These are phyloP conservation scores for Juglanconis oblonga DNA, from an alignment of 2,329 filamentous ascomycete genomes.

Conservation along the genomic window DNA sequence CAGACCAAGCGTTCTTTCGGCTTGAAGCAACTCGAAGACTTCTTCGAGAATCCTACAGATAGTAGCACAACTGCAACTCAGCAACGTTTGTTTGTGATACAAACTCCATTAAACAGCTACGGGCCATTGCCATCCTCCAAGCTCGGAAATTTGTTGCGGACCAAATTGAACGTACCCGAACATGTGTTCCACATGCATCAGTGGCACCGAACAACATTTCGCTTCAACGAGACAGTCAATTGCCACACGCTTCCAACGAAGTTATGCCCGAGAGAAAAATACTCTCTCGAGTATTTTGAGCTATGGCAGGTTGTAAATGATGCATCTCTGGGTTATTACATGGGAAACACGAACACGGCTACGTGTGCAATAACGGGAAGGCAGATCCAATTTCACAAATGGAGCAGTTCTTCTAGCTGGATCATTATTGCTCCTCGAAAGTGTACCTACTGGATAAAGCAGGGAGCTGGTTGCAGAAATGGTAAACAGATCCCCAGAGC, in stretches of 20 bases:
- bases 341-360: background rate
- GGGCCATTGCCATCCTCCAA: background rate
- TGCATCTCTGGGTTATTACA: background rate
- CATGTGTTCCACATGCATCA: constrained; percentile 4
- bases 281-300: constrained; percentile 11
- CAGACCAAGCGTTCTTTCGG: background rate
- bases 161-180: background rate
- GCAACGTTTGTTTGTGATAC: background rate
- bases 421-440: constrained; percentile 8
- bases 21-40: background rate
- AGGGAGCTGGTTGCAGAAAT: background rate
- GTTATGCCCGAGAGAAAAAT: background rate
- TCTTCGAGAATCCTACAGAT: background rate
- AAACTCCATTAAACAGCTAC: background rate
- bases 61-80: background rate
- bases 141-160: background rate
- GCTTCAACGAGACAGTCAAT: constrained; percentile 13
- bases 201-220: constrained; percentile 14
- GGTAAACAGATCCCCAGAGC: background rate
- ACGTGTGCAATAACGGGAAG: constrained; percentile 2
- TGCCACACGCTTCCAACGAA: constrained; percentile 6
- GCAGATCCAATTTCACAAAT: constrained; percentile 5
- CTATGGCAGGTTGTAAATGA: background rate
- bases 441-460: constrained; percentile 5
- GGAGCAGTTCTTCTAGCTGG: constrained; percentile 9